Evolutionary conservation across 192 early-diverging fungal genomes (phyloP).

Genomic region (Podila epigama): DNA sequence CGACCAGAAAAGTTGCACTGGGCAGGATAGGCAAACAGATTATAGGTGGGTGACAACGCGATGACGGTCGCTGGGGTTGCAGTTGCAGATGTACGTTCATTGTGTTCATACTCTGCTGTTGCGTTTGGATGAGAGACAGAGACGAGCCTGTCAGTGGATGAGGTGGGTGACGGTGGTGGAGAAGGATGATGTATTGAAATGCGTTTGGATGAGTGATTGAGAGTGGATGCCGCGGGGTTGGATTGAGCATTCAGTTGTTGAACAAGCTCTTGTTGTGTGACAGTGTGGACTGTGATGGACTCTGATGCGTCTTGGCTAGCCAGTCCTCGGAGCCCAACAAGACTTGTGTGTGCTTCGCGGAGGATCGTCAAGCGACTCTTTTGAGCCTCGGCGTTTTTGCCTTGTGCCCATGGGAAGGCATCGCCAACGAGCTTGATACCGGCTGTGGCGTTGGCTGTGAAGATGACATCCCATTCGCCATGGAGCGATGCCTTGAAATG

Average conservation of each 20-base stretch:
- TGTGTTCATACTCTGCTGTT: neutral
- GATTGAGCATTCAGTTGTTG: neutral
- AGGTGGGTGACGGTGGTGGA: conserved; percentile 29
- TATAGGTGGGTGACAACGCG: conserved; percentile 37
- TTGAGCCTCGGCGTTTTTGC: neutral
- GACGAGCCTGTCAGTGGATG: neutral
- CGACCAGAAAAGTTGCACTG: conserved; percentile 88
- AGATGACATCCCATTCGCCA: conserved; percentile 71
- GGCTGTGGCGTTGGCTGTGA: conserved; percentile 81
- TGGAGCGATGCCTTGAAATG: conserved; percentile 65
- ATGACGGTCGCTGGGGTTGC: neutral
- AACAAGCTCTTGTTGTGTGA: conserved; percentile 30
- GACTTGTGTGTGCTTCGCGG: conserved; percentile 75
- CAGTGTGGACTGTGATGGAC: conserved; percentile 10
- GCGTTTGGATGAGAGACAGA: neutral
- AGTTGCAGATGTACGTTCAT: no score
- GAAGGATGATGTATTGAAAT: conserved; percentile 18
- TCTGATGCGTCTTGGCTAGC: conserved; percentile 48
- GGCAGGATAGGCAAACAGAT: conserved; percentile 79
- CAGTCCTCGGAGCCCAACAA: conserved; percentile 74
- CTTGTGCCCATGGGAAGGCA: conserved; percentile 62
- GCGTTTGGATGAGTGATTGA: neutral
- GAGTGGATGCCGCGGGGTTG: neutral
- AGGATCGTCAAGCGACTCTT: conserved; percentile 63
- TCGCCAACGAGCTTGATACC: conserved; percentile 81